Conservation (phyloP, 2,329 filamentous ascomycete species). For the Coleophoma eucalyptorum region DNA sequence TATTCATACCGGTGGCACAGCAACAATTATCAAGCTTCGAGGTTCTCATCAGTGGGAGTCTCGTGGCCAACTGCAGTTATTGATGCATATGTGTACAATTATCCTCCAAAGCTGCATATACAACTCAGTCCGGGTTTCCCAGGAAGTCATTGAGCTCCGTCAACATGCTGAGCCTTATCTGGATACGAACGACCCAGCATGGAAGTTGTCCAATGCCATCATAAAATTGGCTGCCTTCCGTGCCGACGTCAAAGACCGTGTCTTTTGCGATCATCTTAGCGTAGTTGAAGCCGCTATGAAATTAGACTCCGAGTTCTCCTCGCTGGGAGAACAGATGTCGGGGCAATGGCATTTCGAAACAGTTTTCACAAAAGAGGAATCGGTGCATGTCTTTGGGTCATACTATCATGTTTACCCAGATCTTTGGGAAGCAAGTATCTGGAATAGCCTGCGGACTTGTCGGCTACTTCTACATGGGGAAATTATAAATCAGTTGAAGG, state of each 20-base stretch:
- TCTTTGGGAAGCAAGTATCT: background rate
- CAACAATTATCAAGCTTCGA: background rate
- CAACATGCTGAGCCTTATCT: background rate
- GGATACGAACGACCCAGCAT: background rate
- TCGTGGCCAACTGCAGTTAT: background rate
- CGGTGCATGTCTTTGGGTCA: background rate
- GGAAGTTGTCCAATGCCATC: background rate
- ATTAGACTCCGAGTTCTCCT: background rate
- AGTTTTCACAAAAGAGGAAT: background rate
- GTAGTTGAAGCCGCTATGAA: background rate
- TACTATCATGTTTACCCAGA: background rate
- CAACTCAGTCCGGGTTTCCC: background rate
- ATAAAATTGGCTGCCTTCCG: background rate
- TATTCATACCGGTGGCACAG: background rate
- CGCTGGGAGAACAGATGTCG: background rate
- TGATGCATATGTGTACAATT: background rate
- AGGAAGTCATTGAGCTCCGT: background rate
- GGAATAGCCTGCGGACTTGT: background rate
- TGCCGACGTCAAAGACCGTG: background rate
- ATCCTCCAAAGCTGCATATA: background rate
- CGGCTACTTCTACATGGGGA: background rate
- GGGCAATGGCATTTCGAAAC: background rate
- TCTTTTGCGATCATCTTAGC: background rate
- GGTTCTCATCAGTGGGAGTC: background rate
- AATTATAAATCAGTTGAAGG: background rate